Conservation (phyloP, 108 stramenopile species). For the Bacterosira constricta region DNA sequence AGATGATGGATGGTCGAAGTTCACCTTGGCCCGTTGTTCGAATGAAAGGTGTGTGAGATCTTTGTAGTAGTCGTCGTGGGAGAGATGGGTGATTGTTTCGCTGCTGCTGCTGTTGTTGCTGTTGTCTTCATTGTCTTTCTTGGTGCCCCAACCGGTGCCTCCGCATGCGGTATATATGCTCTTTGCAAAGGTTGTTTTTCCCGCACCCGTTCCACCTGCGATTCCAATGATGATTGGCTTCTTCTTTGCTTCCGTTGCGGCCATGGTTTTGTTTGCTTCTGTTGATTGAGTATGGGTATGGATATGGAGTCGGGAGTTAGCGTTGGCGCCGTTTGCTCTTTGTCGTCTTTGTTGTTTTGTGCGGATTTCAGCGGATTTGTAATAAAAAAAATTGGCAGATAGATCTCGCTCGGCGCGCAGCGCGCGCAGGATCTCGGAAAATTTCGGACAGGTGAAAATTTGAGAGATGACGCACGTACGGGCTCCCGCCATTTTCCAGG, state of each 20-base stretch:
- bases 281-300: no score
- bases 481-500: no score
- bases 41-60: slow-evolving; percentile 79
- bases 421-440: no score
- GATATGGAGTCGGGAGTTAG: no score
- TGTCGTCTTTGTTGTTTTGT: no score
- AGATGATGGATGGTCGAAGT: slow-evolving; percentile 95
- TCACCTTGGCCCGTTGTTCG: slow-evolving; percentile 76
- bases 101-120: not conserved
- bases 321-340: no score
- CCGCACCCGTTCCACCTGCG: slow-evolving; percentile 81
- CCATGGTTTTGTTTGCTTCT: not conserved
- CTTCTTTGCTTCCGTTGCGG: not conserved
- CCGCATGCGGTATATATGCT: slow-evolving; percentile 75
- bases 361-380: no score
- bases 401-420: no score
- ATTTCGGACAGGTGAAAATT: no score
- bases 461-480: no score
- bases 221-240: slow-evolving; percentile 70
- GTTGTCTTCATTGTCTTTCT: slow-evolving; percentile 60
- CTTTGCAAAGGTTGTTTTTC: slow-evolving; percentile 85
- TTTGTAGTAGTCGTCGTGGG: slow-evolving; percentile 57
- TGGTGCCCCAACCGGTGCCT: slow-evolving; percentile 74
- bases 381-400: no score
- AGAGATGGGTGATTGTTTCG: slow-evolving; percentile 40